Evolutionary conservation across 176 grass and related monocot genomes (phyloP).

Genomic region (Phoenix dactylifera): DNA sequence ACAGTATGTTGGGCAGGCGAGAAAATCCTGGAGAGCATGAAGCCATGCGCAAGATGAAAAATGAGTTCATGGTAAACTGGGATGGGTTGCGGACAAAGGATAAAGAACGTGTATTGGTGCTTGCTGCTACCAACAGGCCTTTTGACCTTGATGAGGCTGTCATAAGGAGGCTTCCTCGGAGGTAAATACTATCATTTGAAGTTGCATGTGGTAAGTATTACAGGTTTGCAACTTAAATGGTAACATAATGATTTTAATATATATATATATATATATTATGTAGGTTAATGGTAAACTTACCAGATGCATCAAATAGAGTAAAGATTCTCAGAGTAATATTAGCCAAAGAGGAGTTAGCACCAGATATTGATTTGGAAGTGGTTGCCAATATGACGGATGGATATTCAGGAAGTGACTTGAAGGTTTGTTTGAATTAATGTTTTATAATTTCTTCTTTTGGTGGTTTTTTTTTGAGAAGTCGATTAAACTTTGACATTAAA

Average conservation of each 20-base stretch:
- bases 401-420: constrained; percentile 97
- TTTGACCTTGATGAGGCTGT: constrained; percentile 99
- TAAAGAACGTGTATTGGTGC: constrained; percentile 92
- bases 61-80: constrained; percentile 99
- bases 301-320: constrained; percentile 83
- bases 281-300: constrained; percentile 99
- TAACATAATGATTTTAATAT: neutral
- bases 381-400: constrained; percentile 96
- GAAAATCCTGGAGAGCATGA: constrained; percentile 99
- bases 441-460: too few species aligned
- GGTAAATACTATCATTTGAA: constrained; percentile 26
- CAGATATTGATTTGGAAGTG: constrained; percentile 54
- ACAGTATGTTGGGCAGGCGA: constrained; percentile 98
- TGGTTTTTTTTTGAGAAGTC: neutral
- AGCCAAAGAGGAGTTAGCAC: constrained; percentile 78
- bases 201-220: too few species aligned
- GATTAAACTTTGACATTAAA: neutral
- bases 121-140: constrained; percentile 95
- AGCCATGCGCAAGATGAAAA: constrained; percentile 99
- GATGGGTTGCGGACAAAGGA: constrained; percentile 96
- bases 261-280: constrained; percentile 3
- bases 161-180: constrained; percentile 95
- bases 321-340: constrained; percentile 98
- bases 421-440: constrained; percentile 39
- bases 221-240: neutral